Evolutionary conservation across 805 yeast genomes (phyloP).

Genomic region (Lipomyces kockii): DNA sequence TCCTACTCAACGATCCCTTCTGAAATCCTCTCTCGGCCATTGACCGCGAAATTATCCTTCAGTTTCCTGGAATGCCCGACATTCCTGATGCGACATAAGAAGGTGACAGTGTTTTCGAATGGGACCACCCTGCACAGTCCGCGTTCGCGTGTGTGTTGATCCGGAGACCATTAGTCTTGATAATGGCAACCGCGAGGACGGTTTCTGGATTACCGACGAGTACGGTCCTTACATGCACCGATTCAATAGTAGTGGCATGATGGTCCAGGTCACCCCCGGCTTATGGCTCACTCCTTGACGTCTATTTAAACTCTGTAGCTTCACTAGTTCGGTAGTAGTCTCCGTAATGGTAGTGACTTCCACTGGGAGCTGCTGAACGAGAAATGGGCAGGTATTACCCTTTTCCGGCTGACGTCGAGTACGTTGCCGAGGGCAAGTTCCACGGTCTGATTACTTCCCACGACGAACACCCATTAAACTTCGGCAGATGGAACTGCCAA

Average conservation of each 20-base stretch:
- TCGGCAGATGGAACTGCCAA: slow-evolving; percentile 23
- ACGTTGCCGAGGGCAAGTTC: slow-evolving; percentile 32
- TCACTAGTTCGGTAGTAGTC: slow-evolving; percentile 28
- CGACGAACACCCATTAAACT: slow-evolving; percentile 34
- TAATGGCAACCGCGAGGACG: slow-evolving; percentile 28
- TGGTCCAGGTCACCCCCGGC: slow-evolving; percentile 30
- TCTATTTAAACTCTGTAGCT: slow-evolving; percentile 28
- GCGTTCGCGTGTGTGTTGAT: slow-evolving; percentile 27
- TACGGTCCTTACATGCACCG: slow-evolving; percentile 32
- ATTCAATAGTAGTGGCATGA: slow-evolving; percentile 24
- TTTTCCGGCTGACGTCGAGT: slow-evolving; percentile 30
- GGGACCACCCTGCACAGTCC: too few relatives aligned
- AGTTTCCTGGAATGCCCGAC: slow-evolving; percentile 25
- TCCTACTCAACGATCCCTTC: slow-evolving; percentile 31
- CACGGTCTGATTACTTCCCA: slow-evolving; percentile 25
- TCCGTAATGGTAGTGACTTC: slow-evolving; percentile 34
- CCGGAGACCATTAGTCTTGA: slow-evolving; percentile 26
- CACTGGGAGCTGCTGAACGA: slow-evolving; percentile 32
- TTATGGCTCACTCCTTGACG: slow-evolving; percentile 31
- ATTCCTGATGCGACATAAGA: slow-evolving; percentile 28
- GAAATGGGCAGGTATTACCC: slow-evolving; percentile 34
- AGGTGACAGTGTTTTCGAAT: slow-evolving; percentile 12
- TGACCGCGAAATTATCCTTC: slow-evolving; percentile 26
- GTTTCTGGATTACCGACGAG: slow-evolving; percentile 35
- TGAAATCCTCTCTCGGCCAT: slow-evolving; percentile 33